Percentiles rank a stretch among this genome's conserved stretches.
These are phyloP conservation scores for Boletus sp. DNA, from an alignment of 768 basidiomycete genomes.

Conservation along the genomic window DNA sequence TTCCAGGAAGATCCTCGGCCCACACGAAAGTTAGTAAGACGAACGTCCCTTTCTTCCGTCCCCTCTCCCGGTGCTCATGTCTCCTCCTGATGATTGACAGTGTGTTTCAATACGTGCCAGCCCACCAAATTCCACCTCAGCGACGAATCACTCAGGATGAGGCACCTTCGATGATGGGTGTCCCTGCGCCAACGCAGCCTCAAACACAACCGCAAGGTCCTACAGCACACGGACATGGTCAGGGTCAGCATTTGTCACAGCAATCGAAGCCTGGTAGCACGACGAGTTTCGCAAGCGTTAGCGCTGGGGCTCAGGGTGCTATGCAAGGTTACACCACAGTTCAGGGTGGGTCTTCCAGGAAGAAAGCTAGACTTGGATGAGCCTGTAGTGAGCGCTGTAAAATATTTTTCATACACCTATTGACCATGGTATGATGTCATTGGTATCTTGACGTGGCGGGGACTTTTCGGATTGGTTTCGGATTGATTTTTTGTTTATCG, in stretches of 20 bases:
- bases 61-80: slow-evolving; percentile 5
- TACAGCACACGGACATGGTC: slow-evolving; percentile 48
- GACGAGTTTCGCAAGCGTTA: slow-evolving; percentile 61
- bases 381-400: not conserved
- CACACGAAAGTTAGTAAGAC: slow-evolving; percentile 69
- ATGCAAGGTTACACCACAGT: slow-evolving; percentile 29
- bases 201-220: slow-evolving; percentile 42
- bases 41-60: not conserved
- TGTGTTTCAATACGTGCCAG: slow-evolving; percentile 66
- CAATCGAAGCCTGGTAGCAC: slow-evolving; percentile 56
- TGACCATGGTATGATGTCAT: too few species aligned
- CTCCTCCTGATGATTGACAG: slow-evolving; percentile 36
- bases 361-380: slow-evolving; percentile 59
- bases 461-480: not conserved
- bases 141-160: slow-evolving; percentile 93
- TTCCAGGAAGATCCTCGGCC: slow-evolving; percentile 89
- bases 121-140: slow-evolving; percentile 76
- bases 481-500: not conserved
- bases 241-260: slow-evolving; percentile 39
- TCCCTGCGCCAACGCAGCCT: slow-evolving; percentile 46
- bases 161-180: slow-evolving; percentile 80
- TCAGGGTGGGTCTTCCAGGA: slow-evolving; percentile 45
- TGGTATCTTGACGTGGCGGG: not conserved
- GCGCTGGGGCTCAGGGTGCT: slow-evolving; percentile 46
- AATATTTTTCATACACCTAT: too few species aligned